These are phyloP conservation scores for Zalerion maritima DNA, from an alignment of 495 filamentous ascomycete genomes.

Conservation along the genomic window DNA sequence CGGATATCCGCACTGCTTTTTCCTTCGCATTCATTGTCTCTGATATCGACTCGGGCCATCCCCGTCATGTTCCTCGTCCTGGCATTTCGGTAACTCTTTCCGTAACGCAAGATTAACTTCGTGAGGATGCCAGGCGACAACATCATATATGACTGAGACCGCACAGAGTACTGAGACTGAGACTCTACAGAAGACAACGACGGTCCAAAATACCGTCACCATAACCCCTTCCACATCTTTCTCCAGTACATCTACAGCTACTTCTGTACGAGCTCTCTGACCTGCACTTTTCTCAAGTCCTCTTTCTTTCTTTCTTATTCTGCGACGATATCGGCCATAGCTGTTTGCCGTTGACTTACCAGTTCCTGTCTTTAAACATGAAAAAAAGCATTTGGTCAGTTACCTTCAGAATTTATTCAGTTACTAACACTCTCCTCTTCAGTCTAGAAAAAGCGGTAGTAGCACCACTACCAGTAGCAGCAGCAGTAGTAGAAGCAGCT, in stretches of 20 bases:
- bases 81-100: neutral
- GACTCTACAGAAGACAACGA: slow-evolving; percentile 18
- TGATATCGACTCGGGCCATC: slow-evolving; percentile 3
- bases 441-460: no score
- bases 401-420: no score
- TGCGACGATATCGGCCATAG: neutral
- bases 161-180: slow-evolving; percentile 19
- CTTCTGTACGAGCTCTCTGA: slow-evolving; percentile 18
- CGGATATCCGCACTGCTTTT: slow-evolving; percentile 11
- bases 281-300: slow-evolving; percentile 7
- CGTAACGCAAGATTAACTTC: slow-evolving; percentile 10
- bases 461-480: no score
- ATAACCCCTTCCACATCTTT: slow-evolving; percentile 4
- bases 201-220: slow-evolving; percentile 11
- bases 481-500: no score
- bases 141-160: no score
- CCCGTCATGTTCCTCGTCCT: neutral
- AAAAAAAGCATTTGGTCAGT: no score
- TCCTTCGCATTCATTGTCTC: slow-evolving; percentile 4
- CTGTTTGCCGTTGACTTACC: no score
- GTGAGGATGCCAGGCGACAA: no score
- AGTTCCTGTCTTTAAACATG: no score
- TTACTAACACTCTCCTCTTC: no score
- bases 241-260: slow-evolving; percentile 10
- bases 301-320: neutral